phyloP scores from a whole-genome alignment of 805 yeast species.

The Wickerhamomyces subpelliculosus region DNA sequence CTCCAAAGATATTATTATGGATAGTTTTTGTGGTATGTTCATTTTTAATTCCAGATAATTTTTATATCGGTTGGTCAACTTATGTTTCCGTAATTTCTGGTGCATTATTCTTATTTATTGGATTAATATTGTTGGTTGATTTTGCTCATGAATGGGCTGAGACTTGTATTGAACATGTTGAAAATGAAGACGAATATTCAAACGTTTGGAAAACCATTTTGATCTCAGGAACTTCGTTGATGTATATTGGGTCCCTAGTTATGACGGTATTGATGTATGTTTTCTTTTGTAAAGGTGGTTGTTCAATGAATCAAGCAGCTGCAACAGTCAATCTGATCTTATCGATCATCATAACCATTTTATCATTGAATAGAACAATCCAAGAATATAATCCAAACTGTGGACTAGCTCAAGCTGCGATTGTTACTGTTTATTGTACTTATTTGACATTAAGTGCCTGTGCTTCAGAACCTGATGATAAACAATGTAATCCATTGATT shows the following conservation, averaged over 20 bases:
- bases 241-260: constrained; percentile 70
- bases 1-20: constrained; percentile 61
- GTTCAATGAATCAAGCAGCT: constrained; percentile 86
- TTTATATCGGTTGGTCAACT: constrained; percentile 87
- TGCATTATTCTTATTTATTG: constrained; percentile 80
- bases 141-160: constrained; percentile 99
- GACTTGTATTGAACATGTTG: constrained; percentile 84
- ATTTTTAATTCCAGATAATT: constrained; percentile 79
- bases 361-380: constrained; percentile 74
- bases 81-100: constrained; percentile 81
- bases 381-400: constrained; percentile 94
- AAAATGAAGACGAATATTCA: constrained; percentile 58
- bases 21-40: constrained; percentile 47
- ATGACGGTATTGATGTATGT: constrained; percentile 77
- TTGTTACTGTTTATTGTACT: constrained; percentile 92
- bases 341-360: constrained; percentile 52
- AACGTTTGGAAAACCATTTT: constrained; percentile 72
- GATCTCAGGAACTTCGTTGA: constrained; percentile 77
- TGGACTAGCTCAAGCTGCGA: constrained; percentile 92
- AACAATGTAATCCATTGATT: constrained; percentile 82
- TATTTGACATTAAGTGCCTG: constrained; percentile 89
- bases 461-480: constrained; percentile 94
- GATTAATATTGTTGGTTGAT: constrained; percentile 84
- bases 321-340: constrained; percentile 70
- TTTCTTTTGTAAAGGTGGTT: constrained; percentile 74